Evolutionary conservation across 2,329 filamentous ascomycete species (phyloP), one percentile per base, ranked within the genome.

Genomic region (Fusarium transvaalense): DNA sequence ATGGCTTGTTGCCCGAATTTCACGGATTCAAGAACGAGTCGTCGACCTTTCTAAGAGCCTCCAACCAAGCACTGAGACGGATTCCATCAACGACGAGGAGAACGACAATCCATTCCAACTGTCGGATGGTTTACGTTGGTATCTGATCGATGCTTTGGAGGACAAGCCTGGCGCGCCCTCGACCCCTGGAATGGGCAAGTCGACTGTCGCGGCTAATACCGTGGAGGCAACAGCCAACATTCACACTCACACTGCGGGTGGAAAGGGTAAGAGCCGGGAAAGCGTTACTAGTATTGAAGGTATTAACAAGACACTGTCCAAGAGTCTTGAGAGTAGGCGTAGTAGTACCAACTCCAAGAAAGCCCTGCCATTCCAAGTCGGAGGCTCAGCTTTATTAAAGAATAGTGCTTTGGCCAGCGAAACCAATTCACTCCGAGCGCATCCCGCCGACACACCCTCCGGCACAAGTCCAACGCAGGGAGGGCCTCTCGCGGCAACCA

Each of bases 41-140:
- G 96, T 99, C 0, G 94, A 99, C 78, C 83, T 98, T 8, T 96
- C 92, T 17, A 94, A 92, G 80, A 92, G 90, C 25, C 82, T 96
- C 66, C 77, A 90, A 54, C 79, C 78, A 61, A 76, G 71, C 68
- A 81, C 77, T 19, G 85, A 86, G 63, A 82, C 82, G 2, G 85
- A 85, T 60, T 85, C 84, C 2, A 73, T 83, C 34, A 84, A 83
- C 50, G 85, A 87, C 14, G 89, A 90, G 39, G 93, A 97, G 69
- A 94, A 97, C 67, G 96, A 98, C 69, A 99, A 99, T 75, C 96
- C 96, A 0, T 99, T 99, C 78, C 94, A 97, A 74, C 85, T 99
- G 14, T 97, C 94, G 0, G 96, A 99, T 74, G 96, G 96, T 5
- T 82, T 99, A 47, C 89, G 95, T 34, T 99, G 96, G 96, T 98